phyloP scores from a whole-genome alignment of 1,139 yeast species.

The Nakaseomyces uthaithaninus region DNA sequence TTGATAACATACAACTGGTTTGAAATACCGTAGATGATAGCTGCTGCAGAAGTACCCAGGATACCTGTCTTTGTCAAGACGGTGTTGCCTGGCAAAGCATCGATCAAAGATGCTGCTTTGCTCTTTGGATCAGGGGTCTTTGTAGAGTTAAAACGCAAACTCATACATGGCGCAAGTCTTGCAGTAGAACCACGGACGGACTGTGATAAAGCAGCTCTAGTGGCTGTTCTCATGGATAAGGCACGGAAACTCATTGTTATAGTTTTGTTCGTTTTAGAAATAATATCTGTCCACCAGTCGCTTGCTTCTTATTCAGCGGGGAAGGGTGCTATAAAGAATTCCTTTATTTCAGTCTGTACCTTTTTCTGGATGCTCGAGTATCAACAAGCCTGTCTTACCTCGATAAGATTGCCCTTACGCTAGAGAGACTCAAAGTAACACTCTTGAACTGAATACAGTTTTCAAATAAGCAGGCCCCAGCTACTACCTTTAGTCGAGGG shows the following conservation, averaged over 20 bases:
- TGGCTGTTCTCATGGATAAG: conserved; percentile 23
- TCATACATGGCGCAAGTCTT: not conserved
- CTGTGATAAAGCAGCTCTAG: conserved; percentile 22
- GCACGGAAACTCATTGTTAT: conserved; percentile 29
- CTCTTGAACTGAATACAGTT: no score
- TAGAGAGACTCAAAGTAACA: no score
- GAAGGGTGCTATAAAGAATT: no score
- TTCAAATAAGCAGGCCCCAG: no score
- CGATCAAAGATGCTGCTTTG: conserved; percentile 83
- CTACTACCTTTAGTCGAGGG: no score
- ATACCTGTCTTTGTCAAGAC: conserved; percentile 87
- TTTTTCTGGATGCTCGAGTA: no score
- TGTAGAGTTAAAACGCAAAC: conserved; percentile 5
- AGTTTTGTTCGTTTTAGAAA: no score
- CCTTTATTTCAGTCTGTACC: no score
- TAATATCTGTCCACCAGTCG: no score
- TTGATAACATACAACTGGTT: conserved; percentile 87
- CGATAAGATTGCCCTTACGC: no score
- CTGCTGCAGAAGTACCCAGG: conserved; percentile 91
- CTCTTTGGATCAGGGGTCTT: conserved; percentile 64
- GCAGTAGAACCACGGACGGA: conserved; percentile 18
- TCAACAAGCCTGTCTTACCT: no score
- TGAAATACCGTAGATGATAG: conserved; percentile 86
- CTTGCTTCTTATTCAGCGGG: no score
- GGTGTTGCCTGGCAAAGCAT: conserved; percentile 88